Percentiles rank a stretch among this genome's conserved stretches.
phyloP scores from a whole-genome alignment of 2,329 filamentous ascomycete species.

The Pseudogymnoascus pannorum region DNA sequence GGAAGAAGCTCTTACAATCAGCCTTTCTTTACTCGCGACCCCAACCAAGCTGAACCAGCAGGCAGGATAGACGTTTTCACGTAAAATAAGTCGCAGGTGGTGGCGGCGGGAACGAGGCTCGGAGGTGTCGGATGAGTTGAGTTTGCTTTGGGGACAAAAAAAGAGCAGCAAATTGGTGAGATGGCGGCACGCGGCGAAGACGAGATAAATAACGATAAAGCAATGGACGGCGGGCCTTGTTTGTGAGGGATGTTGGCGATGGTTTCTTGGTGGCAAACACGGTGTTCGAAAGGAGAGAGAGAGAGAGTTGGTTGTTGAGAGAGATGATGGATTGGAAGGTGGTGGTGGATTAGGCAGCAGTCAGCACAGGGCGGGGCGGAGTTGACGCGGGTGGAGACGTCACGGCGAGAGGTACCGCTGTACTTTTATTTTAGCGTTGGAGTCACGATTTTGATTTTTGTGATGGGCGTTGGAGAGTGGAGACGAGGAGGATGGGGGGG shows the following conservation, averaged over 20 bases:
- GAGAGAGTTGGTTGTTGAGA: neutral
- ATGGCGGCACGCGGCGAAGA: neutral
- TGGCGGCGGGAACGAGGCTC: neutral
- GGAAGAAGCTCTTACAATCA: neutral
- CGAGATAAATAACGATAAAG: neutral
- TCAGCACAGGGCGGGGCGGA: neutral
- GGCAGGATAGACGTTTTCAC: neutral
- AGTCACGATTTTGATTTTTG: neutral
- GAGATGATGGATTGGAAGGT: neutral
- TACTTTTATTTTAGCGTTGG: neutral
- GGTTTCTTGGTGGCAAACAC: neutral
- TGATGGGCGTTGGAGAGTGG: neutral
- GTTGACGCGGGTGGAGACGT: constrained; percentile 3
- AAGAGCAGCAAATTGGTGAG: neutral
- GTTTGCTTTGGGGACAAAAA: neutral
- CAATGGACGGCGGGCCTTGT: neutral
- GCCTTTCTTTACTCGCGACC: neutral
- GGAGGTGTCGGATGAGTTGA: neutral
- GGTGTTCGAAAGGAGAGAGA: neutral
- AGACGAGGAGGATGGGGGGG: neutral
- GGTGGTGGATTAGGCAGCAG: constrained; percentile 5
- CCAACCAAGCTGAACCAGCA: constrained; percentile 1
- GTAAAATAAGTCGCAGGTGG: neutral
- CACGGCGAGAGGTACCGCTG: neutral
- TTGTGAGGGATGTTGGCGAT: neutral